A percentile compares a stretch with the other conserved stretches of the same genome.
Conservation (phyloP, 2,329 filamentous ascomycete genomes). For the Herpotrichia juniperi region DNA sequence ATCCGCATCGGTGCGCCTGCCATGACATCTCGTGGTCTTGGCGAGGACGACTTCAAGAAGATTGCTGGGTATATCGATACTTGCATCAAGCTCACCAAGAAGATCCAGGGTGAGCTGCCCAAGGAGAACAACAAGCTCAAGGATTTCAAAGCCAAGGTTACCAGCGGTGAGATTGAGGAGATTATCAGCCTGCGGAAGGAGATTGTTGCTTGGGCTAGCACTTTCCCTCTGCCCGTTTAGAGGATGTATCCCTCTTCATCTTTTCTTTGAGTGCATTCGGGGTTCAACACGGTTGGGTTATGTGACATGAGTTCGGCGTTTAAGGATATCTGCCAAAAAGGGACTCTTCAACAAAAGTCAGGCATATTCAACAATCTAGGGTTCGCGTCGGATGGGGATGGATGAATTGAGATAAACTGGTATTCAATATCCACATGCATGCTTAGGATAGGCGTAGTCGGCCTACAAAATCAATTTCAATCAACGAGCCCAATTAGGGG, state of each 20-base stretch:
- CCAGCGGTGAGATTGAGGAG: slow-evolving; percentile 76
- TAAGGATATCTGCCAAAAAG: neutral
- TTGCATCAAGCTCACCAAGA: slow-evolving; percentile 87
- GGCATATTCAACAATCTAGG: slow-evolving; percentile 9
- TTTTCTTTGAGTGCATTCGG: slow-evolving; percentile 6
- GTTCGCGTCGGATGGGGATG: neutral
- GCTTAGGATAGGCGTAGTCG: neutral
- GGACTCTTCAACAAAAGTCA: slow-evolving; percentile 10
- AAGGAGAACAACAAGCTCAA: slow-evolving; percentile 99
- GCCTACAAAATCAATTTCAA: neutral
- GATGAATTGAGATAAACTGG: neutral
- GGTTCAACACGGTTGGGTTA: slow-evolving; percentile 4
- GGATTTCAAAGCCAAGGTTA: slow-evolving; percentile 96
- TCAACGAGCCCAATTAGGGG: neutral
- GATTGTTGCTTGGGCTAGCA: slow-evolving; percentile 83
- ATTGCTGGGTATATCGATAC: slow-evolving; percentile 90
- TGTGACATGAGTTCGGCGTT: slow-evolving; percentile 5
- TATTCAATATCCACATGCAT: neutral
- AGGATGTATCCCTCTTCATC: neutral
- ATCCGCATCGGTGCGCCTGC: slow-evolving; percentile 94
- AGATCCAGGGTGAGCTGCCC: slow-evolving; percentile 81
- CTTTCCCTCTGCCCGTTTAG: slow-evolving; percentile 88
- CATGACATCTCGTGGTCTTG: slow-evolving; percentile 97
- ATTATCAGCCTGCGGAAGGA: slow-evolving; percentile 88
- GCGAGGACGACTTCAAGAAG: slow-evolving; percentile 78